Percentiles rank a stretch among this genome's conserved stretches.
Evolutionary conservation across 306 rosid genomes (phyloP).

Genomic region (Vicia sativa): DNA sequence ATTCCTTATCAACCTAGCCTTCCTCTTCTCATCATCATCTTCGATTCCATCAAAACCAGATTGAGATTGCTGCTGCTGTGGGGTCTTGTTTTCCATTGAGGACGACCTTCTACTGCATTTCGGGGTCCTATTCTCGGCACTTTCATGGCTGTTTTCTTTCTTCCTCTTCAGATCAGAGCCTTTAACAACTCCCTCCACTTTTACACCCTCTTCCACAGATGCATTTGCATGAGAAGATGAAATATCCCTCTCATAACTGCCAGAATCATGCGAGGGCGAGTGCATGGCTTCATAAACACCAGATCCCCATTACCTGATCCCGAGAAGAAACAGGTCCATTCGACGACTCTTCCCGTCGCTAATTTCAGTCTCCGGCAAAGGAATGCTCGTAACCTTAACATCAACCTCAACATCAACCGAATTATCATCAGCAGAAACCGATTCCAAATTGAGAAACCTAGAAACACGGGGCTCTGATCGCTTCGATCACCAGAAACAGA

Average conservation of each 20-base stretch:
- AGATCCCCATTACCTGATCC: slow-evolving; percentile 67
- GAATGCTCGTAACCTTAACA: slow-evolving; percentile 23
- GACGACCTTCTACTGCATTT: slow-evolving; percentile 65
- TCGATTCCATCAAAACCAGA: slow-evolving; percentile 29
- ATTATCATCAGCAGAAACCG: slow-evolving; percentile 23
- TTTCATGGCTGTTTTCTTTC: slow-evolving; percentile 56
- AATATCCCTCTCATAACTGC: slow-evolving; percentile 44
- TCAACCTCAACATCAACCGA: slow-evolving; percentile 13
- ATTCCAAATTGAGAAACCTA: slow-evolving; percentile 52
- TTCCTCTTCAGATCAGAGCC: slow-evolving; percentile 73
- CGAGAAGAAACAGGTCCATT: slow-evolving; percentile 67
- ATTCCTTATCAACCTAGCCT: slow-evolving; percentile 85
- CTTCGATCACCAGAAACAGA: slow-evolving; percentile 38
- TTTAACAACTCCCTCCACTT: slow-evolving; percentile 56
- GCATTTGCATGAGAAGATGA: slow-evolving; percentile 49
- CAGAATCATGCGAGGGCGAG: slow-evolving; percentile 52
- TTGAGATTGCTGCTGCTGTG: slow-evolving; percentile 26
- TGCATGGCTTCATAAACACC: slow-evolving; percentile 53
- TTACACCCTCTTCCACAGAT: slow-evolving; percentile 47
- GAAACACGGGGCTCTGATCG: slow-evolving; percentile 40
- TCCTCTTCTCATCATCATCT: slow-evolving; percentile 69
- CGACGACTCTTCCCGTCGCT: slow-evolving; percentile 53
- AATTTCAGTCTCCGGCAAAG: slow-evolving; percentile 41
- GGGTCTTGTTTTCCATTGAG: slow-evolving; percentile 35
- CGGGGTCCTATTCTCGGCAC: slow-evolving; percentile 53